Evolutionary conservation across 2,329 filamentous ascomycete species (phyloP).

Genomic region (Torrubiella hemipterigena): DNA sequence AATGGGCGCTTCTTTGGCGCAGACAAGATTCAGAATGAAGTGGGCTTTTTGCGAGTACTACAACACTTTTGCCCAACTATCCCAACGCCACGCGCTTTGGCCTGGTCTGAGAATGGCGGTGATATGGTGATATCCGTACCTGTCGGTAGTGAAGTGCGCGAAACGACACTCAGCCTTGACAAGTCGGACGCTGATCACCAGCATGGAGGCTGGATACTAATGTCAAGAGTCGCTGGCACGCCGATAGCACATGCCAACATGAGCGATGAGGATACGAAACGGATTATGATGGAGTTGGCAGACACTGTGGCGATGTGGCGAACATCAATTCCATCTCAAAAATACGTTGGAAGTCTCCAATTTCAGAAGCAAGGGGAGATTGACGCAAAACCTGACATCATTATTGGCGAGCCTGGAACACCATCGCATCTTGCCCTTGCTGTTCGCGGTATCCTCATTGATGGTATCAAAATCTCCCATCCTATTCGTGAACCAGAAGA

Average conservation of each 20-base stretch:
- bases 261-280: conserved; percentile 3
- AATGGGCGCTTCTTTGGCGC: conserved; percentile 11
- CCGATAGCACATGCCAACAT: conserved; percentile 7
- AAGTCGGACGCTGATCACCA: background rate
- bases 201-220: conserved; percentile 12
- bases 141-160: background rate
- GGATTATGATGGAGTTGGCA: conserved; percentile 9
- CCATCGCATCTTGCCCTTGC: conserved; percentile 1
- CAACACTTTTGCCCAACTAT: conserved; percentile 9
- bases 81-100: conserved; percentile 8
- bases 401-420: background rate
- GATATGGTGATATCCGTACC: conserved; percentile 2
- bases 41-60: conserved; percentile 9
- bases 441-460: conserved; percentile 4
- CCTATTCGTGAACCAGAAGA: conserved; percentile 7
- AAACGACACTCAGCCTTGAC: background rate
- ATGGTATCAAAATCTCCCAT: conserved; percentile 5
- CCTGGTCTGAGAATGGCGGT: conserved; percentile 11
- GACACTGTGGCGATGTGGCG: conserved; percentile 9
- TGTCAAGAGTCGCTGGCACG: conserved; percentile 7
- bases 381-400: background rate
- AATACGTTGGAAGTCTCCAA: conserved; percentile 8
- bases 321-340: conserved; percentile 8
- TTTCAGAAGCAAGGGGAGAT: background rate
- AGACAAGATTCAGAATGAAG: conserved; percentile 13